Evolutionary conservation across 1,139 yeast species (phyloP).

Genomic region (Yamadazyma trypodendri): DNA sequence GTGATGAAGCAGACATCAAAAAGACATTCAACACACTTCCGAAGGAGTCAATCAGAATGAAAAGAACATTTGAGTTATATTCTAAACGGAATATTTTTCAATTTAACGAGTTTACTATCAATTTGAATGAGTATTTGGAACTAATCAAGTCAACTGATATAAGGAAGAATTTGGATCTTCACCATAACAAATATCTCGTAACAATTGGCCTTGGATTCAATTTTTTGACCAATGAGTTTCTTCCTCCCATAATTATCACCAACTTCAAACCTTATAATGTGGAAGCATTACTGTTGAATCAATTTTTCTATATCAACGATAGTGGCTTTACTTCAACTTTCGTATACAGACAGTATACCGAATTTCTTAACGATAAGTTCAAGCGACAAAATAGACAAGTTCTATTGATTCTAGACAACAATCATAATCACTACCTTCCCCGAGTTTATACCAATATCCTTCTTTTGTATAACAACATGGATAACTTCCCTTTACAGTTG

Average conservation of each 20-base stretch:
- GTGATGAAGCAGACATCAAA: neutral
- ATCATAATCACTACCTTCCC: slow-evolving; percentile 8
- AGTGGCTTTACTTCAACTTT: slow-evolving; percentile 11
- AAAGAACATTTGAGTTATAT: slow-evolving; percentile 13
- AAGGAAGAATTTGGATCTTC: neutral
- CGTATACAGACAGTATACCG: slow-evolving; percentile 9
- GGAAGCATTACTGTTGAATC: neutral
- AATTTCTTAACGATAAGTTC: slow-evolving; percentile 5
- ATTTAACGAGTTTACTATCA: slow-evolving; percentile 19
- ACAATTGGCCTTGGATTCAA: slow-evolving; percentile 21
- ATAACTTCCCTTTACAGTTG: slow-evolving; percentile 11
- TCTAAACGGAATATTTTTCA: slow-evolving; percentile 18
- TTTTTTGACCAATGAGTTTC: slow-evolving; percentile 18
- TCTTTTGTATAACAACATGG: slow-evolving; percentile 9
- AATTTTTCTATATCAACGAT: slow-evolving; percentile 5
- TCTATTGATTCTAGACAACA: slow-evolving; percentile 8
- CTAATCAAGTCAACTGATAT: slow-evolving; percentile 7
- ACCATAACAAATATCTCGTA: slow-evolving; percentile 4
- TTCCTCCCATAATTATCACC: slow-evolving; percentile 18
- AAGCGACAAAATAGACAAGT: slow-evolving; percentile 1
- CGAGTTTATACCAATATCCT: slow-evolving; percentile 8
- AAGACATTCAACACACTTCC: slow-evolving; percentile 10
- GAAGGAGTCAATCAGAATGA: slow-evolving; percentile 17
- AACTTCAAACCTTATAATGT: slow-evolving; percentile 8
- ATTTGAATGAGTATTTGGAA: slow-evolving; percentile 15